phyloP scores from a whole-genome alignment of 148 eudicot genomes.

The Chenopodium album region DNA sequence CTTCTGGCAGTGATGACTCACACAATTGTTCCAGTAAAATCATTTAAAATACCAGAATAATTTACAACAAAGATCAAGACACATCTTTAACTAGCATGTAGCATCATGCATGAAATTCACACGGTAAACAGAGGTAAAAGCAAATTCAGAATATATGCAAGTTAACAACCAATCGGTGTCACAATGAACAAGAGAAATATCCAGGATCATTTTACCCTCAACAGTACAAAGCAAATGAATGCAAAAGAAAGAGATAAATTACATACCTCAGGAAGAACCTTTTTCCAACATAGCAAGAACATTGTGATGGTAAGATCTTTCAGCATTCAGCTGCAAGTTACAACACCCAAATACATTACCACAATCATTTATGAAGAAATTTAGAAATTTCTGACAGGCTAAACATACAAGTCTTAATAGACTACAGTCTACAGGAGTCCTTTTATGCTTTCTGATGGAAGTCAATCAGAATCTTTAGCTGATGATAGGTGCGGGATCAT shows the following conservation, averaged over 20 bases:
- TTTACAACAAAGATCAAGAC: neutral
- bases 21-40: constrained; percentile 48
- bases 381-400: neutral
- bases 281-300: constrained; percentile 56
- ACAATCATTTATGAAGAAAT: neutral
- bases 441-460: neutral
- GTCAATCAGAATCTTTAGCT: neutral
- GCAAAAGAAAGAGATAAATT: constrained; percentile 8
- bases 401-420: neutral
- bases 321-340: constrained; percentile 45
- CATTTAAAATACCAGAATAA: constrained; percentile 41
- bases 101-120: no score
- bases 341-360: constrained; percentile 5
- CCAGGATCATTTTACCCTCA: neutral
- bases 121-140: no score
- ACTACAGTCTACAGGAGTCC: neutral
- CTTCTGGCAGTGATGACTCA: constrained; percentile 36
- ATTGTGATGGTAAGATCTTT: constrained; percentile 52
- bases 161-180: neutral
- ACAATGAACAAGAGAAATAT: neutral
- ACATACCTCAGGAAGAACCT: constrained; percentile 59
- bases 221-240: neutral
- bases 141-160: neutral
- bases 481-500: neutral
- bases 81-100: neutral